Evolutionary conservation across 2,329 filamentous ascomycete genomes (phyloP).

Genomic region (Mycosphaerella sp.): DNA sequence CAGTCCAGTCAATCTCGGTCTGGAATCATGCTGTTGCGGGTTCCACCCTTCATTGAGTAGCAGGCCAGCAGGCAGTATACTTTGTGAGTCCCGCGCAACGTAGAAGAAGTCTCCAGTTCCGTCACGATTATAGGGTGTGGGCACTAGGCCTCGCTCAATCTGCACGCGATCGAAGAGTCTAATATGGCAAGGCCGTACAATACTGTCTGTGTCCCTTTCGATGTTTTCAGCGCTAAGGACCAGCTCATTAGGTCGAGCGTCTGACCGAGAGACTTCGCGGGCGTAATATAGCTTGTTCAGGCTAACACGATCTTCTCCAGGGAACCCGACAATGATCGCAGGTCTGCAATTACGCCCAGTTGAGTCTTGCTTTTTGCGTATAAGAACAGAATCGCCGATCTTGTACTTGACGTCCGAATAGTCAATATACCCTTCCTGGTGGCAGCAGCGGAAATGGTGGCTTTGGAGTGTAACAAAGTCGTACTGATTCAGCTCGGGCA

Average conservation of each 20-base stretch:
- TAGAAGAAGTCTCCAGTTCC: slow-evolving; percentile 63
- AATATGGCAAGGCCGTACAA: slow-evolving; percentile 55
- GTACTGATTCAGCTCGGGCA: slow-evolving; percentile 40
- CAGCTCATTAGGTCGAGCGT: slow-evolving; percentile 51
- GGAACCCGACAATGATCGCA: slow-evolving; percentile 49
- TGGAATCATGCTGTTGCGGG: background rate
- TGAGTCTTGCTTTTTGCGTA: slow-evolving; percentile 23
- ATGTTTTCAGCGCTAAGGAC: slow-evolving; percentile 48
- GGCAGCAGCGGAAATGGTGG: slow-evolving; percentile 42
- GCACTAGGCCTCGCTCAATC: slow-evolving; percentile 39
- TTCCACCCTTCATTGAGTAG: slow-evolving; percentile 37
- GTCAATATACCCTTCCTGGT: slow-evolving; percentile 29
- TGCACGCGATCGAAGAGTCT: slow-evolving; percentile 42
- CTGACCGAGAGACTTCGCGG: background rate
- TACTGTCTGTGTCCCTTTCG: slow-evolving; percentile 28
- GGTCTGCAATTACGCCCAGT: slow-evolving; percentile 45
- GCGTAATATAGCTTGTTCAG: slow-evolving; percentile 14
- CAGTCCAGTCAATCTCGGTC: slow-evolving; percentile 42
- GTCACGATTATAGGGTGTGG: slow-evolving; percentile 57
- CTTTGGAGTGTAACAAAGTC: slow-evolving; percentile 55
- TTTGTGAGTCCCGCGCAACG: slow-evolving; percentile 6
- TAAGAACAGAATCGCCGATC: slow-evolving; percentile 57
- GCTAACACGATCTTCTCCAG: slow-evolving; percentile 3
- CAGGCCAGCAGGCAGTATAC: background rate
- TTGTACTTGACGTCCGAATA: slow-evolving; percentile 31